Conservation (phyloP, 768 basidiomycete genomes). For the Sporobolomyces phaffii region DNA sequence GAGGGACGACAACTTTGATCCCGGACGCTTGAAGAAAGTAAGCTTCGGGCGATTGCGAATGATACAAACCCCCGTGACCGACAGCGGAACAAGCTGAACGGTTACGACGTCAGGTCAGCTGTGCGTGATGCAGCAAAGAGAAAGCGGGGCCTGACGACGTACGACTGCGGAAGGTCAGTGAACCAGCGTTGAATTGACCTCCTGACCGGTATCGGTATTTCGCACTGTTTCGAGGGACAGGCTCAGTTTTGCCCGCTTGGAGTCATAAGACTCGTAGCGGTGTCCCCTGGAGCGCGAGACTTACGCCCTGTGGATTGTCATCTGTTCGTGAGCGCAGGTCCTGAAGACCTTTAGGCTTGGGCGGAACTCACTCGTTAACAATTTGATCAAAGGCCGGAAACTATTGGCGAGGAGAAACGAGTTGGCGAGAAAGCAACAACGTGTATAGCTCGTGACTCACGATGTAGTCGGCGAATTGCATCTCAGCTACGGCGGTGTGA, state of each 20-base stretch:
- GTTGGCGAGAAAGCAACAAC: background rate
- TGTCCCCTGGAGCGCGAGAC: too few species aligned
- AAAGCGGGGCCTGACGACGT: constrained; percentile 43
- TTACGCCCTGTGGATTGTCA: constrained; percentile 13
- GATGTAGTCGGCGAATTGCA: constrained; percentile 51
- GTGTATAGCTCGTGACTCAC: background rate
- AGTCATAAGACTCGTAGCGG: too few species aligned
- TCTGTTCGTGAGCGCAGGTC: background rate
- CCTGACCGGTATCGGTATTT: constrained; percentile 87
- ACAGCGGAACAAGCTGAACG: constrained; percentile 73
- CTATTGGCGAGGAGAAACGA: background rate
- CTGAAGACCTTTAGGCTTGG: background rate
- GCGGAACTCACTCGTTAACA: constrained; percentile 63
- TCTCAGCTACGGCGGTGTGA: constrained; percentile 88
- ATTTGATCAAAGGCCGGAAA: constrained; percentile 94
- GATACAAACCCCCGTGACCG: constrained; percentile 83
- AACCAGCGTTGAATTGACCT: constrained; percentile 67
- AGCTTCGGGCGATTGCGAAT: constrained; percentile 90
- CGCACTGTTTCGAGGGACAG: too few species aligned
- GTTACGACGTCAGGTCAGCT: background rate
- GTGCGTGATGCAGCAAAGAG: background rate
- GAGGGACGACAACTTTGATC: constrained; percentile 87
- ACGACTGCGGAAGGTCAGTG: constrained; percentile 44
- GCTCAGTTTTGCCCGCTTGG: too few species aligned
- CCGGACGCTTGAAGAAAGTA: constrained; percentile 89